These are phyloP conservation scores for Gypsophila paniculata DNA, from an alignment of 179 eudicot genomes.

Conservation along the genomic window DNA sequence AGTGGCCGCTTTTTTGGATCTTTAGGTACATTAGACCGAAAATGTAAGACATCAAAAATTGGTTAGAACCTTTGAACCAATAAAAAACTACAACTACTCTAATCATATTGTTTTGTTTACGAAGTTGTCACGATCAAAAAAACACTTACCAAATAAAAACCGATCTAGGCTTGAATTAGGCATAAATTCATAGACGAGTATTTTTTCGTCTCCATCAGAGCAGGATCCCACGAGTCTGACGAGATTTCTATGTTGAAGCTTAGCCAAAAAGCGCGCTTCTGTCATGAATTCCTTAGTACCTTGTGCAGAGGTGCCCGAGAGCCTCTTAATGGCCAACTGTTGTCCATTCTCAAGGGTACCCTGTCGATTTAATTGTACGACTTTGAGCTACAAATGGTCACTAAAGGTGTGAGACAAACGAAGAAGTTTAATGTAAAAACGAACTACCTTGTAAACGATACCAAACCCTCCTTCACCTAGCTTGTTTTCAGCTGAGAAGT, in stretches of 20 bases:
- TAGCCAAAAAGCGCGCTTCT: neutral
- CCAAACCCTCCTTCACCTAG: constrained; percentile 27
- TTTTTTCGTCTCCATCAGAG: neutral
- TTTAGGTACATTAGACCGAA: neutral
- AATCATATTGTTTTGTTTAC: neutral
- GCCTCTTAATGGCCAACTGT: constrained; percentile 19
- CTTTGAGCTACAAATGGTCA: neutral
- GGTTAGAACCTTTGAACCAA: neutral
- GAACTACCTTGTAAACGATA: constrained; percentile 20
- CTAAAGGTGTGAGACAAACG: neutral
- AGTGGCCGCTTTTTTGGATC: neutral
- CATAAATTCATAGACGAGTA: constrained; percentile 9
- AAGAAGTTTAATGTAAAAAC: neutral
- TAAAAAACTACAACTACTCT: neutral
- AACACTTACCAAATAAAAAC: neutral
- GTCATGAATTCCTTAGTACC: constrained; percentile 1
- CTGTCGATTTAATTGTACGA: neutral
- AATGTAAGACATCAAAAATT: neutral
- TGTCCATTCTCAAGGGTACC: constrained; percentile 10
- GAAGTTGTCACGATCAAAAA: constrained; percentile 6
- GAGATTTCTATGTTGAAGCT: constrained; percentile 3
- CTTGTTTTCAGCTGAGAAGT: constrained; percentile 13
- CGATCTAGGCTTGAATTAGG: constrained; percentile 1
- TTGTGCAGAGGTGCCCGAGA: neutral
- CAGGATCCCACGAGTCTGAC: constrained; percentile 3